A percentile compares a stretch with the other conserved stretches of the same genome.
Conservation (phyloP, 768 basidiomycete genomes). For the Suillus bovinus region DNA sequence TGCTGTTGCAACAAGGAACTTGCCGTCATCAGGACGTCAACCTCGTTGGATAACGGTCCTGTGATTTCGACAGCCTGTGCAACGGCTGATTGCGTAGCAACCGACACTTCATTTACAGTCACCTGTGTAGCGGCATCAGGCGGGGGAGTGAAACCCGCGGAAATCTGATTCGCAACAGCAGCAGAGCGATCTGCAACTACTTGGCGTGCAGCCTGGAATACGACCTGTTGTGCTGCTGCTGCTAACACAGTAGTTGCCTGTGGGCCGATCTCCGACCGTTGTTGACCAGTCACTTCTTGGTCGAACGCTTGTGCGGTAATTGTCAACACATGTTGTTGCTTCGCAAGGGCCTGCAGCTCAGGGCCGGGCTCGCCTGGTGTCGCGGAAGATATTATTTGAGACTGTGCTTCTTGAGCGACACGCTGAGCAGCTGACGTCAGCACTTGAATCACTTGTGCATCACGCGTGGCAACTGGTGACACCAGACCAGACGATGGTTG, state of each 20-base stretch:
- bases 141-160: constrained; percentile 38
- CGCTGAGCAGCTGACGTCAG: constrained; percentile 76
- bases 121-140: constrained; percentile 40
- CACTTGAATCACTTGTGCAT: constrained; percentile 77
- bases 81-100: constrained; percentile 73
- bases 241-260: constrained; percentile 59
- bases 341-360: constrained; percentile 68
- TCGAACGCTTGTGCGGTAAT: constrained; percentile 76
- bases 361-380: constrained; percentile 44
- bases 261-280: constrained; percentile 44
- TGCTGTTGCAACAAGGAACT: constrained; percentile 51
- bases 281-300: constrained; percentile 56
- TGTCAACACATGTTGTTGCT: constrained; percentile 79
- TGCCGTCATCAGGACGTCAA: constrained; percentile 79
- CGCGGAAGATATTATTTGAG: constrained; percentile 56
- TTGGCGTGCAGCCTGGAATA: constrained; percentile 71
- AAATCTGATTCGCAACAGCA: constrained; percentile 41
- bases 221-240: constrained; percentile 78
- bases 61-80: constrained; percentile 80
- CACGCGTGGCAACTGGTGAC: constrained; percentile 43
- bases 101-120: constrained; percentile 57
- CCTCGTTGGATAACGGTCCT: constrained; percentile 71
- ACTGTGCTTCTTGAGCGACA: constrained; percentile 72
- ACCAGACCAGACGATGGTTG: constrained; percentile 30
- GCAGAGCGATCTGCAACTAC: constrained; percentile 54